These are phyloP conservation scores for Laburnicola sp. DNA, from an alignment of 2,329 filamentous ascomycete genomes.

Conservation along the genomic window DNA sequence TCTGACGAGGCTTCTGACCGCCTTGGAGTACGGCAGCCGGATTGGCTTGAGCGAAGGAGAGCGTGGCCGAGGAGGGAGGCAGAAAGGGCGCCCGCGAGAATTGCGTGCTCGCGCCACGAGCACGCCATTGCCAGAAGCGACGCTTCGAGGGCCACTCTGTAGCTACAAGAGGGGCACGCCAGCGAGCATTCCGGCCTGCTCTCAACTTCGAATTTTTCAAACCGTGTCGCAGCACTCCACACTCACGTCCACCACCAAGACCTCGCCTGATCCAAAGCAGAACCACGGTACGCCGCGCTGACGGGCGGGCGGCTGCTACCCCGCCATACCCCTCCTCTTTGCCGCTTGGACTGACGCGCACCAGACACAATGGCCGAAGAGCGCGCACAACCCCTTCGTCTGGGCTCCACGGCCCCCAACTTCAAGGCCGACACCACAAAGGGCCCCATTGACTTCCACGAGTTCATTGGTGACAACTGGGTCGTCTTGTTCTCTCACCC, in stretches of 20 bases:
- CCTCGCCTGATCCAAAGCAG: neutral
- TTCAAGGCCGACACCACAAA: slow-evolving; percentile 69
- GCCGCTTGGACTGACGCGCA: slow-evolving; percentile 19
- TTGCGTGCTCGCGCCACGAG: slow-evolving; percentile 33
- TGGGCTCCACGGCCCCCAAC: slow-evolving; percentile 68
- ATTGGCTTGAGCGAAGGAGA: slow-evolving; percentile 25
- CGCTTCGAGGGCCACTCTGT: slow-evolving; percentile 24
- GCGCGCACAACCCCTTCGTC: slow-evolving; percentile 56
- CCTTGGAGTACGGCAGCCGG: slow-evolving; percentile 14
- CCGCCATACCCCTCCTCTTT: slow-evolving; percentile 36
- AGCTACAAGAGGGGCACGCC: slow-evolving; percentile 22
- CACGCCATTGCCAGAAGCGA: slow-evolving; percentile 34
- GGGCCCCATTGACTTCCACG: slow-evolving; percentile 70
- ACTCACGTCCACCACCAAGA: neutral
- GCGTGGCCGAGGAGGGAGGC: slow-evolving; percentile 21
- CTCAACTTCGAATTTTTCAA: slow-evolving; percentile 9
- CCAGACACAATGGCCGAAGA: slow-evolving; percentile 34
- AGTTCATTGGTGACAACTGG: slow-evolving; percentile 72
- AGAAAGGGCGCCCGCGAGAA: slow-evolving; percentile 28
- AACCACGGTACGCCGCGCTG: neutral
- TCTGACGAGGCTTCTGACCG: slow-evolving; percentile 12
- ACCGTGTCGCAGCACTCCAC: neutral
- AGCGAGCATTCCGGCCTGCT: slow-evolving; percentile 14
- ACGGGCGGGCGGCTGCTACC: slow-evolving; percentile 16
- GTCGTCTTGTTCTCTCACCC: slow-evolving; percentile 73